Base-by-base conservation (phyloP, 345 rosid genomes). In the Corchorus olitorius region DNA sequence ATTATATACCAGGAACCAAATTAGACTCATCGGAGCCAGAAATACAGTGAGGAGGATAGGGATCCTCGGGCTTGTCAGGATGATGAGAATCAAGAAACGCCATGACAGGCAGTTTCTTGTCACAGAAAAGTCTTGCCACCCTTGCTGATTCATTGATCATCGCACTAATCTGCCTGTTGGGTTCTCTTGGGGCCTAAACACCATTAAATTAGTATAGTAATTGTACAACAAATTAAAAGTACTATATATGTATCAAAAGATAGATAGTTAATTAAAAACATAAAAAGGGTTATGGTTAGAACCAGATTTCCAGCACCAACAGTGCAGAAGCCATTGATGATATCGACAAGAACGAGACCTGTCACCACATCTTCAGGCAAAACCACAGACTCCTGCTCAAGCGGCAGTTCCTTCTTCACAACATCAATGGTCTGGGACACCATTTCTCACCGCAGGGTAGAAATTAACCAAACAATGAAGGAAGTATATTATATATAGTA, bases 291-390 rank as follows among this genome's bases (percentile, higher is more conserved):
- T 3, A 35, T 22, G 37, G n/a, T 75, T 56, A 27, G 27, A 27
- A 93, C 98, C 98, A 93, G 79, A 79, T 89, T 91, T 60, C 98
- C 97, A 73, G 97, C 89, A 61, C 97, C 97, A 48, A 91, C 90
- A 0, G 97, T 89, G 78, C 98, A 96, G 78, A 96, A 96, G 8
- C 98, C 98, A 80, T 93, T 91, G 64, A 96, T 92, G 19, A 94
- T 48, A 79, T 92, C 97, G 27, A 96, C 92, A 72, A 96, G 82
- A 78, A 93, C 89, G 13, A 93, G 97, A 37, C 97, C 99, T 6
- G 91, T 88, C 72, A 78, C 87, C 2, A 81, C 86, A 80, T 83
- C 86, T n/a, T 73, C 83, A 59, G 81, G 70, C 76, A 94, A 76
- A 67, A 83, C 65, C 41, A 90, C 68, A 67, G 88, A 46, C 12